Evolutionary conservation across 331 rosid genomes (phyloP).

Genomic region (Acacia concinna): DNA sequence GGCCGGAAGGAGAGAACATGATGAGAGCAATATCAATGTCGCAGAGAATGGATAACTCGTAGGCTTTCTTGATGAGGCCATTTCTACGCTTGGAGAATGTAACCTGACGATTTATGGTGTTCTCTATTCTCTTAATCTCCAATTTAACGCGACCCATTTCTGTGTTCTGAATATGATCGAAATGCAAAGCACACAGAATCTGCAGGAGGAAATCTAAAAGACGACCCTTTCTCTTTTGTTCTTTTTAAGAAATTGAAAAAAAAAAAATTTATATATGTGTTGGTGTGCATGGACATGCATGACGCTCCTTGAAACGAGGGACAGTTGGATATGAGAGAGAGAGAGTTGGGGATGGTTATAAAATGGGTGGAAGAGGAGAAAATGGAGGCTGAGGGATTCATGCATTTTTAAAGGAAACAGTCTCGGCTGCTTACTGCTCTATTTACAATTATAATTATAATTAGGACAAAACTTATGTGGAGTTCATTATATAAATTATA

Average conservation of each 20-base stretch:
- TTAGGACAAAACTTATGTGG: too few species aligned
- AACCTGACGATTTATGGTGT: slow-evolving; percentile 70
- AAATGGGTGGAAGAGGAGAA: slow-evolving; percentile 42
- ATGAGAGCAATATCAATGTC: slow-evolving; percentile 86
- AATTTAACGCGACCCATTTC: slow-evolving; percentile 83
- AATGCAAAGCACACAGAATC: slow-evolving; percentile 1
- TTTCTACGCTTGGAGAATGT: slow-evolving; percentile 84
- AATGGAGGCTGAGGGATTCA: slow-evolving; percentile 41
- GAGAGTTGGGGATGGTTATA: slow-evolving; percentile 46
- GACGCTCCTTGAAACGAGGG: slow-evolving; percentile 60
- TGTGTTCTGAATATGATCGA: slow-evolving; percentile 9
- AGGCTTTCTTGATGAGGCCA: slow-evolving; percentile 87
- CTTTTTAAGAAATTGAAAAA: not conserved
- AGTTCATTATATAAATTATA: too few species aligned
- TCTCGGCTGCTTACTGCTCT: slow-evolving; percentile 4
- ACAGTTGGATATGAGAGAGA: slow-evolving; percentile 47
- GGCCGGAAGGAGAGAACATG: slow-evolving; percentile 74
- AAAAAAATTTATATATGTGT: slow-evolving; percentile 23
- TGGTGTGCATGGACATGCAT: slow-evolving; percentile 32
- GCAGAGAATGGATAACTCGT: slow-evolving; percentile 73
- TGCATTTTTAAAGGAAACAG: slow-evolving; percentile 22
- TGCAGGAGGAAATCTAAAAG: slow-evolving; percentile 38
- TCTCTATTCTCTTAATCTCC: slow-evolving; percentile 85
- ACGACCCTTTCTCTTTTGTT: slow-evolving; percentile 15
- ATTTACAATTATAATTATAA: not conserved